Evolutionary conservation across 2,329 filamentous ascomycete species (phyloP), one percentile per base, ranked within the genome.

Genomic region (Claviceps sp.): DNA sequence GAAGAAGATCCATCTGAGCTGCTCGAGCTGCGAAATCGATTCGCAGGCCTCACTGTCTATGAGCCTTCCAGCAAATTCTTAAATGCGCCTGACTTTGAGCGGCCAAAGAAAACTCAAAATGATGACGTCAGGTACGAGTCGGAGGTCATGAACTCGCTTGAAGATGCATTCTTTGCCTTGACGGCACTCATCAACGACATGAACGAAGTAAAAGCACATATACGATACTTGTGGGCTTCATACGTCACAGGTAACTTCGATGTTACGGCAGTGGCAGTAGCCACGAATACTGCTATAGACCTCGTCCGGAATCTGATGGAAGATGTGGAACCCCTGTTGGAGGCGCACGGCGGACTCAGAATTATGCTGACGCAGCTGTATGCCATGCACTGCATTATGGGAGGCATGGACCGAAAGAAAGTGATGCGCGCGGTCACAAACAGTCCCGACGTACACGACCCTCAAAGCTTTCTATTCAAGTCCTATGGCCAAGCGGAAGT

Each of bases 1-100:
- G 36, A 39, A n/a, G 36, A 39, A 29, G 17, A 4, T 6, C 4
- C 36, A 7, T 39, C 46, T 8, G 20, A 48, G 14, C 23, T 16
- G 4, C 26, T 16, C 39, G 5, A 45, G 11, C 26, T 60, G 4
- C 51, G 52, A 17, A 71, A 68, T 52, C 60, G 59, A 20, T 72
- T 73, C 53, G 61, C 59, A 2, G 47, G 54, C 3, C 56, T 73
- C 9, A 56, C 61, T 1, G 54, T 71, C 13, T 60, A 70, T 42
- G 69, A 72, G 23, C 62, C 68, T 1, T 69, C 67, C 0, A 58
- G 68, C 22, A 59, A 57, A 4, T 72, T 71, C 54, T 42, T 67
- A 4, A 55, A 65, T 14, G 60, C 64, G 8, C 61, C 66, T 0
- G 57, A 65, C 43, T 7, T 17, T 37, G 17, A 55, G 8, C 23